Percentiles rank a stretch among this genome's conserved stretches.
phyloP scores from a whole-genome alignment of 2,329 filamentous ascomycete species.

The Nemania bipapillata region DNA sequence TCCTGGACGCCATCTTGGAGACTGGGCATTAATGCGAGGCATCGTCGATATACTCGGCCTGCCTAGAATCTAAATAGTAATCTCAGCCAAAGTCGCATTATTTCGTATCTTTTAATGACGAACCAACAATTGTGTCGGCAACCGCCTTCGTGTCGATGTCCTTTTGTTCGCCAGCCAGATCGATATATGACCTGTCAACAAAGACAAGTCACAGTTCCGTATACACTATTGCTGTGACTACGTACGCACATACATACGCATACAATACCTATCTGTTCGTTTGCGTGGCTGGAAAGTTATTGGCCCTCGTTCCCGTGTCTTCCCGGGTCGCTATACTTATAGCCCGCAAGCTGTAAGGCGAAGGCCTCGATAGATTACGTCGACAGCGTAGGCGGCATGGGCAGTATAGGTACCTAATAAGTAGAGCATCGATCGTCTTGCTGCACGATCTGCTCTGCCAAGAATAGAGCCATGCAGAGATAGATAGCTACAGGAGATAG shows the following conservation, averaged over 20 bases:
- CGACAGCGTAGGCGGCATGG: not conserved
- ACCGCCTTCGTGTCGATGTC: slow-evolving; percentile 25
- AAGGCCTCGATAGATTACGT: slow-evolving; percentile 6
- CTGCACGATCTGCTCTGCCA: not conserved
- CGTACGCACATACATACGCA: not conserved
- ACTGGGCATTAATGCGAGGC: slow-evolving; percentile 39
- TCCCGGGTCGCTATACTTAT: slow-evolving; percentile 34
- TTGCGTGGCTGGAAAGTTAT: slow-evolving; percentile 38
- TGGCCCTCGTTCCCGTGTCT: slow-evolving; percentile 36
- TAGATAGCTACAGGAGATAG: slow-evolving; percentile 10
- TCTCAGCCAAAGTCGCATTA: slow-evolving; percentile 22
- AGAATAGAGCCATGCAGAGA: not conserved
- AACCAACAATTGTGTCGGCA: slow-evolving; percentile 22
- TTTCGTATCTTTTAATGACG: slow-evolving; percentile 23
- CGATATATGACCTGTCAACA: slow-evolving; percentile 38
- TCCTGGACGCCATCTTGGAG: too few relatives aligned
- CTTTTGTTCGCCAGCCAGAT: slow-evolving; percentile 25
- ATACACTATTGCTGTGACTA: slow-evolving; percentile 12
- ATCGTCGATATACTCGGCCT: slow-evolving; percentile 27
- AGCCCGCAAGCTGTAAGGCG: slow-evolving; percentile 37
- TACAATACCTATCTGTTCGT: slow-evolving; percentile 14
- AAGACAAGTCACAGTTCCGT: slow-evolving; percentile 32
- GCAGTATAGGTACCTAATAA: slow-evolving; percentile 35
- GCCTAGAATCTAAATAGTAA: not conserved
- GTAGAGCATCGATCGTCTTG: slow-evolving; percentile 16